These are phyloP conservation scores for Irpex sp. DNA, from an alignment of 1,284 basidiomycete genomes.

Conservation along the genomic window DNA sequence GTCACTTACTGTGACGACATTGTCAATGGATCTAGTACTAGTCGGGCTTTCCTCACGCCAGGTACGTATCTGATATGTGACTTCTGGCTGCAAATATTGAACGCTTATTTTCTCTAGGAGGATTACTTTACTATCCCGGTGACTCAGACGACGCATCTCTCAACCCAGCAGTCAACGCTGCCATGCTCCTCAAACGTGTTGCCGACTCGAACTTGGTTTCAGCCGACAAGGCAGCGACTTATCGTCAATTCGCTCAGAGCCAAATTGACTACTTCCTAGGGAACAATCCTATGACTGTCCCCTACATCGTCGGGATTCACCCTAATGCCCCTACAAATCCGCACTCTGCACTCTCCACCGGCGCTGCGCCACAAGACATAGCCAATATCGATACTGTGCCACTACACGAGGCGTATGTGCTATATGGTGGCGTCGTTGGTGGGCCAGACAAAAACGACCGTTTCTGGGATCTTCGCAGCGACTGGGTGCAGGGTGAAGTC, in stretches of 20 bases:
- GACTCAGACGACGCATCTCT: slow-evolving; percentile 79
- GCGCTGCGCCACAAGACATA: slow-evolving; percentile 60
- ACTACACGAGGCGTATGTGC: slow-evolving; percentile 62
- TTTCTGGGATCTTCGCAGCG: slow-evolving; percentile 82
- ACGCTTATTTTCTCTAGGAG: slow-evolving; percentile 42
- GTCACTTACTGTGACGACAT: slow-evolving; percentile 80
- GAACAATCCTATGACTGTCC: slow-evolving; percentile 81
- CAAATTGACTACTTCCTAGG: slow-evolving; percentile 86
- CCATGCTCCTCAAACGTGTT: slow-evolving; percentile 79
- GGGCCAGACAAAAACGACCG: slow-evolving; percentile 77
- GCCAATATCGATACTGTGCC: slow-evolving; percentile 72
- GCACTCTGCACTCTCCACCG: slow-evolving; percentile 84
- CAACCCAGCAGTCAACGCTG: slow-evolving; percentile 84
- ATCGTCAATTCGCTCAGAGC: slow-evolving; percentile 64
- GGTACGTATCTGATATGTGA: slow-evolving; percentile 34
- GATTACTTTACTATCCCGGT: slow-evolving; percentile 75
- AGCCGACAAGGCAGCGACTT: slow-evolving; percentile 54
- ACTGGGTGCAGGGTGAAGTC: slow-evolving; percentile 79
- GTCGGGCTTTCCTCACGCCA: slow-evolving; percentile 49
- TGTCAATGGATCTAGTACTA: slow-evolving; percentile 53
- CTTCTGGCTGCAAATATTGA: neutral
- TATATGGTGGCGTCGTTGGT: slow-evolving; percentile 88
- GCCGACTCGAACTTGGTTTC: slow-evolving; percentile 61
- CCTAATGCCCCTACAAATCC: slow-evolving; percentile 90
- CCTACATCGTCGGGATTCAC: slow-evolving; percentile 82